phyloP scores from a whole-genome alignment of 768 basidiomycete species.

The Butyriboletus loyo region DNA sequence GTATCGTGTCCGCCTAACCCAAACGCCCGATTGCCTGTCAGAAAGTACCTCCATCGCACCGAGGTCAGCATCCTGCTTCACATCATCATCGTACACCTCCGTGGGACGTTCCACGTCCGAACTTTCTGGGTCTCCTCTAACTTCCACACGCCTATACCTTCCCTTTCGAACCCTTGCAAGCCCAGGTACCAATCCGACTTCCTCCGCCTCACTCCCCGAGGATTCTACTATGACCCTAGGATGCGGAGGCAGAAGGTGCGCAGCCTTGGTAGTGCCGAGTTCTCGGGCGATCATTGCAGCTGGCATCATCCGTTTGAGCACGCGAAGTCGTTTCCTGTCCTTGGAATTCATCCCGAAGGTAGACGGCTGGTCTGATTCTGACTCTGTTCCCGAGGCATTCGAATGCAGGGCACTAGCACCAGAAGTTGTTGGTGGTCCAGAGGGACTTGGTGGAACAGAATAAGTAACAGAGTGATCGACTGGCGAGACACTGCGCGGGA shows the following conservation, averaged over 20 bases:
- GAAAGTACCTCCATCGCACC: constrained; percentile 8
- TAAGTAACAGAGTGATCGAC: not conserved
- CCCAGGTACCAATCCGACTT: constrained; percentile 47
- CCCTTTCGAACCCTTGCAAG: constrained; percentile 44
- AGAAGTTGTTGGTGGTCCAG: constrained; percentile 17
- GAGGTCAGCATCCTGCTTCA: not conserved
- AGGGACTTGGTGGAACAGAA: constrained; percentile 17
- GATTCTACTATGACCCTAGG: constrained; percentile 8
- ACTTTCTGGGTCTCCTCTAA: constrained; percentile 66
- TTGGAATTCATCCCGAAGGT: constrained; percentile 20
- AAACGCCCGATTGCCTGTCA: constrained; percentile 15
- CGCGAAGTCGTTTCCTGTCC: constrained; percentile 38
- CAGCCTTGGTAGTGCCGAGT: constrained; percentile 15
- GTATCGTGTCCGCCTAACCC: constrained; percentile 22
- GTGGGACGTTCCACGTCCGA: constrained; percentile 35
- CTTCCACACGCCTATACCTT: constrained; percentile 35
- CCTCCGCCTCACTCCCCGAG: constrained; percentile 34
- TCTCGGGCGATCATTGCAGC: constrained; percentile 46
- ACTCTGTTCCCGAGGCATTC: constrained; percentile 12
- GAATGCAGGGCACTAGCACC: constrained; percentile 14
- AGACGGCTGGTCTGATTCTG: constrained; percentile 20
- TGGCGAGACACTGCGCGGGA: constrained; percentile 6
- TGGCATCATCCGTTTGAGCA: constrained; percentile 51
- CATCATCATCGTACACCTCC: not conserved
- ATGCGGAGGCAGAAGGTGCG: constrained; percentile 7